A percentile compares a stretch with the other conserved stretches of the same genome.
These are phyloP conservation scores for Paramecium pentaurelia DNA, from an alignment of 73 alveolate genomes.

Conservation along the genomic window DNA sequence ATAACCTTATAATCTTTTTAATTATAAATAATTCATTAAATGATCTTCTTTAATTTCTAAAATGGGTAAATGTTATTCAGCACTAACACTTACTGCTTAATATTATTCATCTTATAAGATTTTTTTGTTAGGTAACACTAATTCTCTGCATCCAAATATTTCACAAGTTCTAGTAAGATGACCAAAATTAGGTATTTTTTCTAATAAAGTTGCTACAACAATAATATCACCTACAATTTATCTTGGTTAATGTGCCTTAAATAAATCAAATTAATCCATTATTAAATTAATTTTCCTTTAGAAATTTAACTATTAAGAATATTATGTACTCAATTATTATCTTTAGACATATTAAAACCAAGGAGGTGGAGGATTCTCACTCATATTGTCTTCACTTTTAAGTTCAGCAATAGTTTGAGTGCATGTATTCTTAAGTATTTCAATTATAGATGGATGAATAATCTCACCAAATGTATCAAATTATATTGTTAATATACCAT, in stretches of 20 bases:
- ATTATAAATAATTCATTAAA: conserved; percentile 79
- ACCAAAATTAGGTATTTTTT: conserved; percentile 90
- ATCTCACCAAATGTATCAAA: conserved; percentile 56
- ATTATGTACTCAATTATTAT: neutral
- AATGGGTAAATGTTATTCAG: conserved; percentile 88
- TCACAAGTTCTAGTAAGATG: conserved; percentile 92
- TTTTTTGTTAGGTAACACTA: conserved; percentile 77
- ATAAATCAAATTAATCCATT: conserved; percentile 47
- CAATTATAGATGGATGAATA: conserved; percentile 49
- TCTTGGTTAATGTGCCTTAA: conserved; percentile 40
- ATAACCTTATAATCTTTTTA: conserved; percentile 86
- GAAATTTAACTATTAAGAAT: neutral
- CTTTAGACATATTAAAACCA: conserved; percentile 48
- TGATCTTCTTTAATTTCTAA: conserved; percentile 76
- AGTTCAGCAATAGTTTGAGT: conserved; percentile 38
- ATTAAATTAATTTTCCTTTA: conserved; percentile 53
- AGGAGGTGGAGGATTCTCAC: conserved; percentile 44
- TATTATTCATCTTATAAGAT: conserved; percentile 66
- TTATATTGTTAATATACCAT: conserved; percentile 26
- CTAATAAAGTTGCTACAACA: conserved; percentile 74
- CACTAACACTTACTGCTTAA: conserved; percentile 78
- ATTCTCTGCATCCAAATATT: conserved; percentile 84
- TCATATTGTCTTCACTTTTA: conserved; percentile 15
- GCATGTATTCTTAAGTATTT: conserved; percentile 45
- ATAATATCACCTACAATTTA: conserved; percentile 62